Evolutionary conservation across 768 basidiomycete species (phyloP), one percentile per base, ranked within the genome.

Genomic region (Suillus subaureus): DNA sequence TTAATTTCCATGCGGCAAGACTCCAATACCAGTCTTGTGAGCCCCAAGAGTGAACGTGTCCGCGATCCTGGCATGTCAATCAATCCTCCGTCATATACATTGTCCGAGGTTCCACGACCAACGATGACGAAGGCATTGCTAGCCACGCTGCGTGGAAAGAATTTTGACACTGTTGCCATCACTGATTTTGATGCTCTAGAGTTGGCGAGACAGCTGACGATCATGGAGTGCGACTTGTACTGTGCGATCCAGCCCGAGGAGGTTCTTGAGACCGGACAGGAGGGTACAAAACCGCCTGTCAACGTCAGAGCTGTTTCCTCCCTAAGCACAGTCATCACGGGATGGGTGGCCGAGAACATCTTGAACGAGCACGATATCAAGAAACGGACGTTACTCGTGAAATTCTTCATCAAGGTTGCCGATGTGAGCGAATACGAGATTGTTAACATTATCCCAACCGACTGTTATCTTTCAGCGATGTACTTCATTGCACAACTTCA

Each of bases 141-240:
- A 40, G 79, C 85, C 6, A 78, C 87, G 16, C 80, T 97, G 52
- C 84, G 92, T 63, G 85, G 83, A 73, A 89, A 83, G 74, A 85
- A 87, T 68, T 92, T 88, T 65, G 72, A 79, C 11, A 76, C 82
- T 2, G 87, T 96, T 60, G 77, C 82, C 23, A 82, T 97, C 8
- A 92, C 89, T n/a, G 97, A 99, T 71, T 96, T 99, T 71, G 96
- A 99, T 72, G 81, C 92, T 39, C 79, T 96, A 69, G 97, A 99
- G 76, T 83, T 99, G 52, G 95, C 95, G 9, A 85, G 97, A 58
- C 97, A 99, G 78, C 75, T 99, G 70, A 97, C 97, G 21, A 86
- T 96, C 69, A 92, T 96, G 90, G 97, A 99, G 76, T 92, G 89
- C 69, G 87, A 87, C 65, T 78, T 97, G 54, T 99, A 96, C 75